Conservation (phyloP, 2,329 filamentous ascomycete genomes). For the Trichophyton schoenleinii region DNA sequence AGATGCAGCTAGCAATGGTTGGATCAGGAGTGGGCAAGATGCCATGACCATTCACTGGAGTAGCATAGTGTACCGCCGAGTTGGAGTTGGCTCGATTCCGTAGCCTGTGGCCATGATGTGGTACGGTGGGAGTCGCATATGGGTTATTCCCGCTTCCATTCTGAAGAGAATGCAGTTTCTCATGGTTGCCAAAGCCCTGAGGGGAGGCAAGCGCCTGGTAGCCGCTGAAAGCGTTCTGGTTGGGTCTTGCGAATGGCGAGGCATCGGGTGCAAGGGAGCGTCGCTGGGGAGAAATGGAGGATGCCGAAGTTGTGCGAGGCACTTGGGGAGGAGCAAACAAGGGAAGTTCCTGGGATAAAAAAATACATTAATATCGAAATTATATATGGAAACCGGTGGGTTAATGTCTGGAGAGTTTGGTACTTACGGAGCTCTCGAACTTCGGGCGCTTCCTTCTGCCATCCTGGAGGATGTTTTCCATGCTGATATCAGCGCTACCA, state of each 20-base stretch:
- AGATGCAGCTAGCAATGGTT: conserved; percentile 94
- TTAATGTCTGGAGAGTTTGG: background rate
- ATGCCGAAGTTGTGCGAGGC: conserved; percentile 86
- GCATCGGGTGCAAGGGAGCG: conserved; percentile 60
- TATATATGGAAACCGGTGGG: no score
- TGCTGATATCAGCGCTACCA: conserved; percentile 90
- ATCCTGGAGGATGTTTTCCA: conserved; percentile 96
- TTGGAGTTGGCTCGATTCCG: conserved; percentile 51
- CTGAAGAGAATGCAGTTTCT: conserved; percentile 27
- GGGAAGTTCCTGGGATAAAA: conserved; percentile 63
- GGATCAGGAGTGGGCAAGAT: conserved; percentile 87
- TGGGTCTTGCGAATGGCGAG: conserved; percentile 62
- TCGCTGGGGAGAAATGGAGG: conserved; percentile 86
- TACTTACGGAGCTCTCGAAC: conserved; percentile 88
- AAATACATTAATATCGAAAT: conserved; percentile 6
- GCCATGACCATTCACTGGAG: conserved; percentile 35
- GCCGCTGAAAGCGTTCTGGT: conserved; percentile 69
- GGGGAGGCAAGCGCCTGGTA: conserved; percentile 70
- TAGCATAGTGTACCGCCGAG: conserved; percentile 29
- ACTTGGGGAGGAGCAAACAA: conserved; percentile 91
- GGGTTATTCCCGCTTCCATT: conserved; percentile 26
- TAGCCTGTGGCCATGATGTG: conserved; percentile 50
- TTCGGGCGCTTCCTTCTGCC: conserved; percentile 90
- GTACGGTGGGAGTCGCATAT: conserved; percentile 49
- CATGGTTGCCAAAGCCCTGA: conserved; percentile 55